Conservation (phyloP, 345 rosid genomes). For the Brassica rapa region DNA sequence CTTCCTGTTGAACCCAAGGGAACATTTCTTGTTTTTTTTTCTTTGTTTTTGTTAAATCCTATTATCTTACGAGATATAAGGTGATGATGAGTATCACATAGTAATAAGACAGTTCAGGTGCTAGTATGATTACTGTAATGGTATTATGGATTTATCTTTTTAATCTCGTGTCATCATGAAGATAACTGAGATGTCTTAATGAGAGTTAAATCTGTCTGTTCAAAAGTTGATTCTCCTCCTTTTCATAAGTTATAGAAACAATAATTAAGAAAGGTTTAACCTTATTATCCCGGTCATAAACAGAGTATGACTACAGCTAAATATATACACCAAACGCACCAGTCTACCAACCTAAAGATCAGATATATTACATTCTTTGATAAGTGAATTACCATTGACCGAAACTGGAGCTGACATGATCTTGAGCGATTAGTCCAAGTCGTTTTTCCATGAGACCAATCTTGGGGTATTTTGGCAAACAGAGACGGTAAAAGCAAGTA, state of each 20-base stretch:
- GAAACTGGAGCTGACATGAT: constrained; percentile 91
- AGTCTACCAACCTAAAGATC: constrained; percentile 28
- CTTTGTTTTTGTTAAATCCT: not conserved
- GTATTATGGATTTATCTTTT: not conserved
- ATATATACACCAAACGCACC: constrained; percentile 33
- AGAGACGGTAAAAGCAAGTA: constrained; percentile 85
- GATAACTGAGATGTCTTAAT: not conserved
- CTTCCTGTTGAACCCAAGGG: not conserved
- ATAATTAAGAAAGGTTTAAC: constrained; percentile 27
- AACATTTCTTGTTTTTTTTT: constrained; percentile 1
- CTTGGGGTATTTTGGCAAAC: constrained; percentile 76
- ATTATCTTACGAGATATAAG: constrained; percentile 4
- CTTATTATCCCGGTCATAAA: constrained; percentile 23
- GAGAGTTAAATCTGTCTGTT: not conserved
- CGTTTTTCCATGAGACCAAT: constrained; percentile 62
- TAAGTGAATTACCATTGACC: constrained; percentile 61
- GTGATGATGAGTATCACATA: not conserved
- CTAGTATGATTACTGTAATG: constrained; percentile 1
- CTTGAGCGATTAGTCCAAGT: constrained; percentile 68
- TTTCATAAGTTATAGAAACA: constrained; percentile 20
- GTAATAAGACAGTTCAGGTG: not conserved
- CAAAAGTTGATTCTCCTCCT: not conserved
- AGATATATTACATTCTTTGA: not conserved
- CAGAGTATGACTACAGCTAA: constrained; percentile 27
- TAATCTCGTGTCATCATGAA: not conserved